phyloP scores from a whole-genome alignment of 768 basidiomycete species.

The Psilocybe subaeruginosa region DNA sequence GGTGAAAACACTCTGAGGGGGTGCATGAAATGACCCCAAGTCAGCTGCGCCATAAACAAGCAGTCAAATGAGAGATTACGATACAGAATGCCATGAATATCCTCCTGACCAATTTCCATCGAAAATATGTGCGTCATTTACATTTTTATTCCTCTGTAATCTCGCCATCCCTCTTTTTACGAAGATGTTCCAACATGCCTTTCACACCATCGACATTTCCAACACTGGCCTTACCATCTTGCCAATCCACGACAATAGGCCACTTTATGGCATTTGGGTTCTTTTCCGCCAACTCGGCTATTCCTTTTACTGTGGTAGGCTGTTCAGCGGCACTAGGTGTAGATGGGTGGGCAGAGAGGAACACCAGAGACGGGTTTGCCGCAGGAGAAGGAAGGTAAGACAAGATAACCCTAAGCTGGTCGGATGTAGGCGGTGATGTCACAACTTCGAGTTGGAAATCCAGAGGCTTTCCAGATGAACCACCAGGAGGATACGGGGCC shows the following conservation, averaged over 20 bases:
- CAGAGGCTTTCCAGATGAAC: constrained; percentile 51
- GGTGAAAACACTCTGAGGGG: too few species aligned
- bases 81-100: too few species aligned
- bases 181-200: constrained; percentile 62
- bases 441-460: constrained; percentile 75
- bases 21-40: too few species aligned
- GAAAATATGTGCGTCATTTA: too few species aligned
- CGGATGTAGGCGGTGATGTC: constrained; percentile 64
- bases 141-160: constrained; percentile 26
- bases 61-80: too few species aligned
- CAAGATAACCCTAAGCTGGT: constrained; percentile 70
- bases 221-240: constrained; percentile 60
- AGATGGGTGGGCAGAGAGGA: constrained; percentile 69
- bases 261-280: constrained; percentile 70
- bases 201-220: constrained; percentile 76
- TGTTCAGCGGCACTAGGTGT: constrained; percentile 40
- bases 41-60: too few species aligned
- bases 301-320: constrained; percentile 40
- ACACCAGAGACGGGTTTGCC: constrained; percentile 40
- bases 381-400: constrained; percentile 55
- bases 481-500: constrained; percentile 60
- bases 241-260: constrained; percentile 85
- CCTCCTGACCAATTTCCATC: too few species aligned
- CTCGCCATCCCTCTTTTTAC: constrained; percentile 72
- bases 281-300: constrained; percentile 53